phyloP scores from a whole-genome alignment of 108 stramenopile genomes.

The Aurantiochytrium sp. region DNA sequence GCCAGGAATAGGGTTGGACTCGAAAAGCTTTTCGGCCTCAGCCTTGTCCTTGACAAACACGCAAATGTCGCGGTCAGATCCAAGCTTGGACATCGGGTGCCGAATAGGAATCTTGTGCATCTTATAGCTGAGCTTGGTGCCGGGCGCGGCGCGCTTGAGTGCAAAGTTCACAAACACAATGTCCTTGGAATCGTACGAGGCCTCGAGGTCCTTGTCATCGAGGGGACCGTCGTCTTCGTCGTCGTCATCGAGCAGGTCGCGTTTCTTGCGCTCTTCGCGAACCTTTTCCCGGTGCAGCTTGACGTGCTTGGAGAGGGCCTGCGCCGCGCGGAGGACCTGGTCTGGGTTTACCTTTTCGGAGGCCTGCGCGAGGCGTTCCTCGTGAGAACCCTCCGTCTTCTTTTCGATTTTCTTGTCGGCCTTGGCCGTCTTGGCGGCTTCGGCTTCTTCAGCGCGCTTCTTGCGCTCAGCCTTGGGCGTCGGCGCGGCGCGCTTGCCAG shows the following conservation, averaged over 20 bases:
- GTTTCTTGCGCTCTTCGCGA: background rate
- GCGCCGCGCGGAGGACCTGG: background rate
- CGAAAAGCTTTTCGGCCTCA: background rate
- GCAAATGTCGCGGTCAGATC: background rate
- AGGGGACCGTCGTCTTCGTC: background rate
- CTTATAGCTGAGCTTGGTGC: background rate
- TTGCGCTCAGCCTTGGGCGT: background rate
- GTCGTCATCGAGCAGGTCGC: background rate
- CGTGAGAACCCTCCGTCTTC: background rate
- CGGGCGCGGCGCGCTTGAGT: background rate
- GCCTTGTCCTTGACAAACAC: conserved; percentile 1
- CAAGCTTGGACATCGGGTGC: background rate
- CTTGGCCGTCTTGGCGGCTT: background rate
- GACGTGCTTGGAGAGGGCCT: background rate
- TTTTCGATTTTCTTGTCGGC: background rate
- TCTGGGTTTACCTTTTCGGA: background rate
- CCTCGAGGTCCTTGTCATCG: background rate
- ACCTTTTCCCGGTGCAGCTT: background rate
- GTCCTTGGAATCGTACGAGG: background rate
- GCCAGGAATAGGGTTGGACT: background rate
- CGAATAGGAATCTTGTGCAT: background rate
- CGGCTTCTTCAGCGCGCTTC: background rate
- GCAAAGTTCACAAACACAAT: background rate
- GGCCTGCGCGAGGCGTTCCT: background rate
- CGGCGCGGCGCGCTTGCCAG: background rate